These are phyloP conservation scores for Monosporascus sp. DNA, from an alignment of 2,329 filamentous ascomycete genomes.

Conservation along the genomic window DNA sequence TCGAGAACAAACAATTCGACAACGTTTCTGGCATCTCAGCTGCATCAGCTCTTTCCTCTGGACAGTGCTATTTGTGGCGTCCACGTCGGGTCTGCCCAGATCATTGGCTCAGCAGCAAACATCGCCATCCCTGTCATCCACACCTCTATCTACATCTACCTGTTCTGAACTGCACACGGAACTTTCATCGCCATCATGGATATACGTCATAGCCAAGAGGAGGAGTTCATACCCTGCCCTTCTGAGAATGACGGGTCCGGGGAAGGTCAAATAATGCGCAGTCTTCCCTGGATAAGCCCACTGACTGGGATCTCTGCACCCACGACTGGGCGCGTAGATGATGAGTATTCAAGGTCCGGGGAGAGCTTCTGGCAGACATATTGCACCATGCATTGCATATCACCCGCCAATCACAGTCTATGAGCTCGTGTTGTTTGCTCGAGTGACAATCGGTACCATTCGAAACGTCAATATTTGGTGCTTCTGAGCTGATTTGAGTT, in stretches of 20 bases:
- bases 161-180: constrained; percentile 16
- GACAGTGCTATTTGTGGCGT: constrained; percentile 32
- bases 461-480: background rate
- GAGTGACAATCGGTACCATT: constrained; percentile 8
- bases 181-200: constrained; percentile 11
- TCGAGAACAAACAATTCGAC: constrained; percentile 40
- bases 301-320: constrained; percentile 8
- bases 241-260: constrained; percentile 12
- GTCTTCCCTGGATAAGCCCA: constrained; percentile 7
- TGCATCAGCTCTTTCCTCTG: constrained; percentile 36
- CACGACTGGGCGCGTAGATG: constrained; percentile 15
- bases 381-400: constrained; percentile 2
- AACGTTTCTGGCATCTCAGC: constrained; percentile 39
- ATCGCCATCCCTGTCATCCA: background rate
- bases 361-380: constrained; percentile 11
- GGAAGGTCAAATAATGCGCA: constrained; percentile 5
- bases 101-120: constrained; percentile 16
- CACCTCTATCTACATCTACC: constrained; percentile 1
- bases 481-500: background rate
- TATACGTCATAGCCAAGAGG: constrained; percentile 8
- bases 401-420: constrained; percentile 2
- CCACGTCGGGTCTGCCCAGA: constrained; percentile 11
- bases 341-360: constrained; percentile 10
- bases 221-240: constrained; percentile 13
- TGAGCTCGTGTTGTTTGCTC: constrained; percentile 14